Evolutionary conservation across 139 green algal species (phyloP), one percentile per base, ranked within the genome.

Genomic region (Chlorella sp.): DNA sequence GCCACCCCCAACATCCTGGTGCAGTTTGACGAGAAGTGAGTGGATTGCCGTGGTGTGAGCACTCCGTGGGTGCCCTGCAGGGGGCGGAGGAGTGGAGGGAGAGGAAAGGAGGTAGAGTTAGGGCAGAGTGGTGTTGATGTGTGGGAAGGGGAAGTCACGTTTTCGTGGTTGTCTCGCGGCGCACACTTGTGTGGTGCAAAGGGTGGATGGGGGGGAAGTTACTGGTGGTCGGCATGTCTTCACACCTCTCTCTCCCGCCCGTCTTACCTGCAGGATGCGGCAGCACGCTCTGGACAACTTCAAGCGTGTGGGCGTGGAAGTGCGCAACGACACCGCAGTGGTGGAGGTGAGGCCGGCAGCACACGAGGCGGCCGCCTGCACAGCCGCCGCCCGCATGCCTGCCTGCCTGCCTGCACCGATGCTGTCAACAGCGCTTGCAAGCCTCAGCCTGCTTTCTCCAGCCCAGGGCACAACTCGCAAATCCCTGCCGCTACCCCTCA

Each of bases 1-100:
- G 92, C 81, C 80, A 92, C 81, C 1, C 81, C 94, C 42, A 89
- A 40, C 79, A 96, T 97, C 89, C 89, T 97, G 42, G 95, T 89
- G 5, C 84, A 92, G 61, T 97, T 97, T 86, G 89, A 92, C 34
- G 83, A 39, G 24, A 68, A 61, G 30, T 91, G 85, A 83, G 85
- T 79, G n/a, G 82, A 22, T 57, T n/a, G n/a, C n/a, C n/a, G n/a
- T n/a, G n/a, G n/a, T n/a, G n/a, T n/a, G n/a, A n/a, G n/a, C n/a
- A n/a, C n/a, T n/a, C n/a, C n/a, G n/a, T n/a, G n/a, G 48, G 53
- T 32, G 48, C 26, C 14, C 24, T 87, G 32, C 28, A 18, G 60
- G 60, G 60, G 15, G 14, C 15, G 60, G 15, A 68, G 60, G 15
- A 68, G 18, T 71, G 64, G 64, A 14, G 11, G 64, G 22, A 28